phyloP scores from a whole-genome alignment of 1,284 basidiomycete species.

The Sporisorium sorghi region DNA sequence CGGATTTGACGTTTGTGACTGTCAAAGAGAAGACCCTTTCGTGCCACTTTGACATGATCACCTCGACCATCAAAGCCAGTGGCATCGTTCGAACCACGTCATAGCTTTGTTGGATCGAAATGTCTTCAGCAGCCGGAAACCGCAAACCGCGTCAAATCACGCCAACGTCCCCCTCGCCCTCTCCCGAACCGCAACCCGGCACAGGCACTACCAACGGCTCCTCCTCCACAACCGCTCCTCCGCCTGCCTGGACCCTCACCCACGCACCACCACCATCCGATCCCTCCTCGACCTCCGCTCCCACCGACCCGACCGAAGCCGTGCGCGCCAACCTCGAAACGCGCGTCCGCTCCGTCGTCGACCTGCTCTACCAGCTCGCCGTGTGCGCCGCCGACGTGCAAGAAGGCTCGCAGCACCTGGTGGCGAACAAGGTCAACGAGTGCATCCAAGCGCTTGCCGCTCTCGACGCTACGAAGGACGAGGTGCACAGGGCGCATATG shows the following conservation, averaged over 20 bases:
- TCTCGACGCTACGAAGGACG: slow-evolving; percentile 52
- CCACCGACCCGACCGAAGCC: slow-evolving; percentile 21
- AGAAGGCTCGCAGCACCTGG: slow-evolving; percentile 50
- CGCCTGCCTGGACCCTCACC: not conserved
- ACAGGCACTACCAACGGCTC: slow-evolving; percentile 23
- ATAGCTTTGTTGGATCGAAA: not conserved
- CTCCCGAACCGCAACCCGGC: slow-evolving; percentile 37
- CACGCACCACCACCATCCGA: not conserved
- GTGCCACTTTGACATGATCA: not conserved
- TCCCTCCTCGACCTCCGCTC: not conserved
- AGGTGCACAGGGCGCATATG: slow-evolving; percentile 45
- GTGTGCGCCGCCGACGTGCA: slow-evolving; percentile 64
- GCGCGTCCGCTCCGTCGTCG: slow-evolving; percentile 56
- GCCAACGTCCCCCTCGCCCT: slow-evolving; percentile 49
- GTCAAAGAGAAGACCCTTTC: not conserved
- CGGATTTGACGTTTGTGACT: not conserved
- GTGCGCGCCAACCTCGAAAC: slow-evolving; percentile 57
- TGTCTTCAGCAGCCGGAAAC: slow-evolving; percentile 32
- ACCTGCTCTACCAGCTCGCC: slow-evolving; percentile 64
- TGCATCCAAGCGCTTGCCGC: slow-evolving; percentile 57
- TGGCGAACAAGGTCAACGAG: slow-evolving; percentile 61
- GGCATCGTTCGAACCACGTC: not conserved
- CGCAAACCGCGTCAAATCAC: slow-evolving; percentile 41
- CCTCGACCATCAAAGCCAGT: too few relatives aligned
- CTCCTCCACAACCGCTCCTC: slow-evolving; percentile 1